Evolutionary conservation across 2,329 filamentous ascomycete species (phyloP), one percentile per base, ranked within the genome.

Genomic region (Aspergillus oerlinghausenensis): DNA sequence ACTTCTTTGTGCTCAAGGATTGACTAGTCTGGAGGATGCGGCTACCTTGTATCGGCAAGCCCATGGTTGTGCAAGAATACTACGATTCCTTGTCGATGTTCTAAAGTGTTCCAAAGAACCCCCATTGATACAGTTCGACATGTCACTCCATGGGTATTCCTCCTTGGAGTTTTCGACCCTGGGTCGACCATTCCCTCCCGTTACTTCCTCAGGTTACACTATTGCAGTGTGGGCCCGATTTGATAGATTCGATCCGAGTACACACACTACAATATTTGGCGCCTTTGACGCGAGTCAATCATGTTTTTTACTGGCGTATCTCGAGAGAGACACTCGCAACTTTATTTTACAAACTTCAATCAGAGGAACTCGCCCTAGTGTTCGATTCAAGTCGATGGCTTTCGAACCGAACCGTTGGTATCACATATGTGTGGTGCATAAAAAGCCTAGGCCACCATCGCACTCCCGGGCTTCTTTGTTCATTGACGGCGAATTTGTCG

Each of bases 311-410:
- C 84, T 99, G 64, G 87, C 92, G 58, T 99, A 99, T 69, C 81
- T 99, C 42, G 95, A 99, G 71, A 92, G 88, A 69, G 92, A 97
- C 71, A 96, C 91, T 1, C 89, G 84, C 59, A 94, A 96, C 74
- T 89, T 99, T 63, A 99, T 99, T 63, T 79, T 99, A 5, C 94
- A 99, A 75, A 97, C 95, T 7, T 97, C 94, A 19, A 89, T 97
- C 59, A 90, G 86, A 52, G 92, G 92, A 8, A 82, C 86, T 52
- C 85, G 89, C 57, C 93, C 94, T 2, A 97, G 93, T 73, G 90
- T 99, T 49, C 86, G 94, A 55, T 99, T 99, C 80, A 96, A 94
- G 71, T 88, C 88, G 2, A 84, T 87, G 10, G 79, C 82, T 0
- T 97, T 99, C 68, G 79, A 86, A 64, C 82, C 89, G 60, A 84